Base-by-base conservation (phyloP, 179 eudicot genomes). In the Beta lomatogona region DNA sequence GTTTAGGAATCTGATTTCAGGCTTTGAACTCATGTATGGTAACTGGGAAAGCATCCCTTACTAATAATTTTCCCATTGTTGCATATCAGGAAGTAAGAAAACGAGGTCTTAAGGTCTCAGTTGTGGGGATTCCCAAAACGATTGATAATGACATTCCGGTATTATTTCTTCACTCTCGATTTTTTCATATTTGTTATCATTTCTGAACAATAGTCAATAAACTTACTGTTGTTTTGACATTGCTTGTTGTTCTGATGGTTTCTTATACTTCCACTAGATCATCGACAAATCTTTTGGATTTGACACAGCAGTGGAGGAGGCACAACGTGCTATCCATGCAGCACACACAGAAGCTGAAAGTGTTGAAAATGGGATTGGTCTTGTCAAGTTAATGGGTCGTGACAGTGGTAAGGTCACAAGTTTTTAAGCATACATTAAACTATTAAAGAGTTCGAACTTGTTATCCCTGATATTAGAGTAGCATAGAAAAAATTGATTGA, bases 261-360 rank as follows among this genome's bases (percentile, higher is more conserved):
- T 48, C 44, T 36, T 75, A 10, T 28, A 19, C 53, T 61, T 72
- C 15, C 11, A 72, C 15, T 82, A 94, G 97, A 91, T 95, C 44
- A 95, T 95, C 79, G 99, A 95, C 87, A 95, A 87, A 82, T 94
- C 99, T 6, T 95, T 95, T 76, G 99, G 99, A 65, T 95, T 95
- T 87, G 99, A 95, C 81, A 87, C 97, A 78, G 97, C 99, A 45
- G 99, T 95, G 66, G 98, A 94, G 89, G 99, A 93, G 87, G 99
- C 99, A 68, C 98, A 95, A 71, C 95, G 99, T 72, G 99, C 98
- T 70, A 93, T 95, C n/a, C 91, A 91, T 82, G 97, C 99, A 50
- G 99, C 98, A n/a, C 99, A 95, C 87, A 97, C 91, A 82, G 99
- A 95, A 89, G 91, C 99, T 76, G 93, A 91, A 83, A 93, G 99